Base-by-base conservation (phyloP, 2,329 filamentous ascomycete species). In the Diaporthe citrichinensis region DNA sequence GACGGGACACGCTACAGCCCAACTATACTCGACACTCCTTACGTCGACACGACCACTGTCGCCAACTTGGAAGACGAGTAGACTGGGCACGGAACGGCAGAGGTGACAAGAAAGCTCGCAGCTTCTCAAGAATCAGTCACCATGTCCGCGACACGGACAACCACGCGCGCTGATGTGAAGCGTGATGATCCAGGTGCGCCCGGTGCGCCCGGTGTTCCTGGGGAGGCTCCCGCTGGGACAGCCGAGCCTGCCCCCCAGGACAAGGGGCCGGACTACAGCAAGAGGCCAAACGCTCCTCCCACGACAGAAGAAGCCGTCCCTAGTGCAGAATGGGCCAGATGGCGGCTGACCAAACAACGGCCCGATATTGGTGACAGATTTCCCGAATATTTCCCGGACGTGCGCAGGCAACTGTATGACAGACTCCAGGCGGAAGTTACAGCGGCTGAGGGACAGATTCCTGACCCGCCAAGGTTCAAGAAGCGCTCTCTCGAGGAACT, bases 281-380 rank as follows among this genome's bases (percentile, higher is more conserved):
- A 28, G 8, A 28, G 44, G n/a, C 76, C 76, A 23, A 77, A 77
- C 12, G 69, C 57, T 31, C 76, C 49, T 17, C 76, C 76, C 4
- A 15, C 9, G 8, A 25, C 15, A 17, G n/a, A 23, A 14, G 76
- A 77, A 36, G 2, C 49, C 3, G 74, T 72, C 10, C 73, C 73
- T 39, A 74, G 75, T 39, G 44, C 39, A 25, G 20, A 59, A 17
- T 77, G 76, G 76, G 51, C 69, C 23, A 68, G 39, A 31, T 77
- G 73, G 71, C 76, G 76, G 23, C 36, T 77, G 71, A 73, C 67
- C 23, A 72, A 67, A 46, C 73, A 65, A 41, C 71, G 76, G 46
- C 71, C 69, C 15, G 76, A 75, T 15, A 44, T 68, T 71, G 17
- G 25, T 46, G 61, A 41, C 39, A 34, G 58, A 28, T 49, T 68